Percentiles rank a stretch among this genome's conserved stretches.
Conservation (phyloP, 1,284 basidiomycete species). For the Ganoderma lingzhi region DNA sequence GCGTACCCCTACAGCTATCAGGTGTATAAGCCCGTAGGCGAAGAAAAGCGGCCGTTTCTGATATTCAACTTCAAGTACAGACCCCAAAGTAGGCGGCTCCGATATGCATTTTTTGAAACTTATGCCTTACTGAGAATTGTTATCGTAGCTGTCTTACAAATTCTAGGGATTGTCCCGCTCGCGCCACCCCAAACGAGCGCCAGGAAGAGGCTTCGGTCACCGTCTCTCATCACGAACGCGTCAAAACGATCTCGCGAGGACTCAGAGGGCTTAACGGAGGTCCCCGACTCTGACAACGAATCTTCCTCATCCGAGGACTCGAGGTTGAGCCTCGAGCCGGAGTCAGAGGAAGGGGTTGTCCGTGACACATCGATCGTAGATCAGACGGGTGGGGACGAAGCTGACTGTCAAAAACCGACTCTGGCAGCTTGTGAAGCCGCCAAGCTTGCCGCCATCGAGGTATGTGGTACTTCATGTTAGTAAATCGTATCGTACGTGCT, state of each 20-base stretch:
- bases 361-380: neutral
- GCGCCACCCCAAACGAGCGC: neutral
- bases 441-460: neutral
- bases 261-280: neutral
- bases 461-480: neutral
- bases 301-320: neutral
- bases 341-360: constrained; percentile 2
- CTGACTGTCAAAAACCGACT: neutral
- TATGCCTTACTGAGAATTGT: neutral
- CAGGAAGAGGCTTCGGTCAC: neutral
- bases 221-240: neutral
- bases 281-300: neutral
- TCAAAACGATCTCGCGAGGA: neutral
- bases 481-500: neutral
- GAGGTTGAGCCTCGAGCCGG: neutral
- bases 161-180: neutral
- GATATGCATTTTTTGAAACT: neutral
- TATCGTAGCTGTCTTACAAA: neutral
- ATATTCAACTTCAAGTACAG: constrained; percentile 6
- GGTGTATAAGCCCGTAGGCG: neutral
- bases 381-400: neutral
- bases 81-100: neutral
- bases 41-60: neutral
- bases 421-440: neutral
- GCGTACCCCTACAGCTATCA: neutral